These are phyloP conservation scores for Pseudomicrostroma phylloplanum DNA, from an alignment of 1,284 basidiomycete species.

Conservation along the genomic window DNA sequence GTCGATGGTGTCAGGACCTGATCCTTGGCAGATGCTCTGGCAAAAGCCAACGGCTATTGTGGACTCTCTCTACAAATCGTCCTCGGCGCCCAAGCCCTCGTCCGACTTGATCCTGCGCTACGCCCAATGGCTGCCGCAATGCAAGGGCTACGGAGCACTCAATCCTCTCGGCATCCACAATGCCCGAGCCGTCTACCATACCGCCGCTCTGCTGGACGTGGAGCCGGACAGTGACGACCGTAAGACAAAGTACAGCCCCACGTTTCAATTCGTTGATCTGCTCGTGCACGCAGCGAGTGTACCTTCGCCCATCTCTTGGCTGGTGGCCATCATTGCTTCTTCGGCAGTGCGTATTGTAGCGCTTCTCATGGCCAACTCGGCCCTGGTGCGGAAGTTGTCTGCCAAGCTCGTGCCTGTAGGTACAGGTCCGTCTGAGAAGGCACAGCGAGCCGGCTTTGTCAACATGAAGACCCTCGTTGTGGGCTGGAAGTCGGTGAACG, in stretches of 20 bases:
- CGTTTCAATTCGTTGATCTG: constrained; percentile 5
- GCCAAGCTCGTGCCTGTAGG: background rate
- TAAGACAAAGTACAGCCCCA: constrained; percentile 10
- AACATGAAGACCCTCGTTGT: background rate
- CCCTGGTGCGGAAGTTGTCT: background rate
- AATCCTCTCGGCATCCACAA: constrained; percentile 12
- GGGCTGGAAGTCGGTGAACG: background rate
- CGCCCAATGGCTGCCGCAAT: constrained; percentile 3
- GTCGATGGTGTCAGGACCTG: background rate
- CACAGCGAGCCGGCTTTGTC: background rate
- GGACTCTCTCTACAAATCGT: background rate
- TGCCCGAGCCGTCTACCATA: constrained; percentile 5
- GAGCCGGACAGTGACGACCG: constrained; percentile 9
- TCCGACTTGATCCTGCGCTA: background rate
- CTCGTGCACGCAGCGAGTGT: background rate
- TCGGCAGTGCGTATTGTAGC: background rate
- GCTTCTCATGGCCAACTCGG: background rate
- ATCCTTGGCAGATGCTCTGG: background rate
- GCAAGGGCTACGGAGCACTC: background rate
- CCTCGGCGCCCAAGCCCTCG: background rate
- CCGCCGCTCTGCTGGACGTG: constrained; percentile 39
- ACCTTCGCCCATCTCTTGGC: background rate
- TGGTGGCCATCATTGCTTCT: background rate
- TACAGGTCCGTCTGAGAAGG: background rate
- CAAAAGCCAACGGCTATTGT: background rate